Conservation (phyloP, 805 yeast species). For the Saccharomyces eubayanus region DNA sequence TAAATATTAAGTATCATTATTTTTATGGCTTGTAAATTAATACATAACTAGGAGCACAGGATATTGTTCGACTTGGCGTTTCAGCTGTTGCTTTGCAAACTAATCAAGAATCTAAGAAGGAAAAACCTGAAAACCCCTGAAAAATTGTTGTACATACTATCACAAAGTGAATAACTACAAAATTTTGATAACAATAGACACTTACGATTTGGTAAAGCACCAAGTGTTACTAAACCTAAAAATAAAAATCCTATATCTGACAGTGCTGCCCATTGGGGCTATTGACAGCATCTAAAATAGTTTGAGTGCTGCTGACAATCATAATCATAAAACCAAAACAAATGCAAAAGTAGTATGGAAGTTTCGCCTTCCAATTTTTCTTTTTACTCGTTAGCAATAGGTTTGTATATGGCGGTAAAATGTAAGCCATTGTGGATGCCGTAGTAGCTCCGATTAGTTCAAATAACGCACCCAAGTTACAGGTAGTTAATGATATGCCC, state of each 20-base stretch:
- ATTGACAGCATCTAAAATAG: constrained; percentile 41
- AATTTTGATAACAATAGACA: background rate
- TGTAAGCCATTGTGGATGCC: constrained; percentile 87
- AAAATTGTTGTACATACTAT: background rate
- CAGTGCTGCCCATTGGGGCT: constrained; percentile 44
- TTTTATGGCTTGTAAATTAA: background rate
- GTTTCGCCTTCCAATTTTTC: constrained; percentile 35
- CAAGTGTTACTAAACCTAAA: background rate
- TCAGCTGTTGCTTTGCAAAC: background rate
- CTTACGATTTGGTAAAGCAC: background rate
- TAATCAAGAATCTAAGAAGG: background rate
- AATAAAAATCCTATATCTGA: constrained; percentile 17
- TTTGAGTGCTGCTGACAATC: constrained; percentile 73
- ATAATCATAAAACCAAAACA: constrained; percentile 68
- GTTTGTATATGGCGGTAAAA: constrained; percentile 80
- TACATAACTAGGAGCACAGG: background rate
- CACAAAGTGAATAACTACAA: background rate
- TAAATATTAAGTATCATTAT: background rate
- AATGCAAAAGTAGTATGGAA: constrained; percentile 55
- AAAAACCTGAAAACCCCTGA: background rate
- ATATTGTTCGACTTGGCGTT: background rate
- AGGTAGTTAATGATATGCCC: constrained; percentile 68
- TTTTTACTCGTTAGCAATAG: constrained; percentile 49
- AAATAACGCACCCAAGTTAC: constrained; percentile 80
- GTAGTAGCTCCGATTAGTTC: constrained; percentile 90